Evolutionary conservation across 129 eudicot genomes (phyloP), one percentile per base, ranked within the genome.

Genomic region (Smallanthus sonchifolius): DNA sequence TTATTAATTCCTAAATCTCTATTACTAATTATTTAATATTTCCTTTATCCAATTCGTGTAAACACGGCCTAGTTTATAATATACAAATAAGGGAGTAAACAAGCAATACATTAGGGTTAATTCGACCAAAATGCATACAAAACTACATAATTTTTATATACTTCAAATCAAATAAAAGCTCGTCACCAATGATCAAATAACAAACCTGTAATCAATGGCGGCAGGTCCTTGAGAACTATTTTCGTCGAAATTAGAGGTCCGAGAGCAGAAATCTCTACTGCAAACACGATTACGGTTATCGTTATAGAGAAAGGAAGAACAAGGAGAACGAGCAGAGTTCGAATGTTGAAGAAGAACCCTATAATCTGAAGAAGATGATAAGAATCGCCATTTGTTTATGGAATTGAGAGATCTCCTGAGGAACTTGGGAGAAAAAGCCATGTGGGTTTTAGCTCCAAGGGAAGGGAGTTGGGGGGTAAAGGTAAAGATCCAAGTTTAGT

Each of bases 141-240:
- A 17, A 69, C n/a, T 30, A 4, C 39, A 59, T 54, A 3, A 49
- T 24, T 32, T 19, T 0, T 57, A 73, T 30, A 73, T 15, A 40
- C 24, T 57, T 20, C 8, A 28, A 60, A 14, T 34, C 37, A 60
- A 60, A 60, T 30, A 13, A 60, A 60, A n/a, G n/a, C 10, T 32
- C 44, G 35, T 69, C 47, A 15, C 7, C 40, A 68, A 68, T 77
- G 70, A 59, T 67, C 3, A 34, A 32, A 44, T 7, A 30, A 69
- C 76, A 39, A 57, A 88, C 97, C 89, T 67, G 87, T 91, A 85
- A 82, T 91, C 94, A 64, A 87, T 67, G 45, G 94, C 40, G 47
- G 86, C 81, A 14, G 95, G 95, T n/a, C 86, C 89, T 61, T 81
- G 81, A 75, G 85, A 73, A 11, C 20, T 49, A 52, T 54, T 79